Evolutionary conservation across 441 rosid species (phyloP).

Genomic region (Gossypium schwendimanii): DNA sequence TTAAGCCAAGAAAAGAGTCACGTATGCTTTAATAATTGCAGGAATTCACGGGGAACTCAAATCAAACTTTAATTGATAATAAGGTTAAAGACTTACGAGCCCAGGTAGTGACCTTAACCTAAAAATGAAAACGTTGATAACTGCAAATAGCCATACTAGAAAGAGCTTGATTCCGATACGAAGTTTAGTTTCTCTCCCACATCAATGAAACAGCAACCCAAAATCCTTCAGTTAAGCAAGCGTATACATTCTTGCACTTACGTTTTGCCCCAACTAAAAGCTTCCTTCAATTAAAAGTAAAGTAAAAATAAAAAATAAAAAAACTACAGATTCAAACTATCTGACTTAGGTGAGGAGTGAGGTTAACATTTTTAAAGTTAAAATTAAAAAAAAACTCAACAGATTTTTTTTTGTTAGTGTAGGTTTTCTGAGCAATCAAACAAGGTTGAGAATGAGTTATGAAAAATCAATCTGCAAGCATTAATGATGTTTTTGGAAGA

Average conservation of each 20-base stretch:
- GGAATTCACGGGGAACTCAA: neutral
- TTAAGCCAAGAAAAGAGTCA: conserved; percentile 3
- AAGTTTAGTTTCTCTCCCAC: neutral
- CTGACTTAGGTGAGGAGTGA: neutral
- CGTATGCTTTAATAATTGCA: neutral
- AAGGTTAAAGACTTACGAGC: neutral
- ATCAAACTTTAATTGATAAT: neutral
- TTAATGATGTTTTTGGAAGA: neutral
- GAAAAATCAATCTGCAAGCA: neutral
- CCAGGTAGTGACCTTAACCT: neutral
- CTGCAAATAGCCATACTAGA: neutral
- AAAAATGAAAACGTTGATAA: neutral
- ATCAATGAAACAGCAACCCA: neutral
- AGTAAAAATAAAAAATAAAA: neutral
- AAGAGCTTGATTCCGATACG: neutral
- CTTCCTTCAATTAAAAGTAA: neutral
- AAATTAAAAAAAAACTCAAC: neutral
- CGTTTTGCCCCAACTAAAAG: neutral
- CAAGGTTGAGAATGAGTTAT: neutral
- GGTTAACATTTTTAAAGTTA: neutral
- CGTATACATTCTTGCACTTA: neutral
- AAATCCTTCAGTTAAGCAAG: neutral
- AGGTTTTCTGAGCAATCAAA: neutral
- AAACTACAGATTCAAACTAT: neutral
- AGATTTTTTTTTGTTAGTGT: neutral